Evolutionary conservation across 345 rosid genomes (phyloP).

Genomic region (Corymbia maculata): DNA sequence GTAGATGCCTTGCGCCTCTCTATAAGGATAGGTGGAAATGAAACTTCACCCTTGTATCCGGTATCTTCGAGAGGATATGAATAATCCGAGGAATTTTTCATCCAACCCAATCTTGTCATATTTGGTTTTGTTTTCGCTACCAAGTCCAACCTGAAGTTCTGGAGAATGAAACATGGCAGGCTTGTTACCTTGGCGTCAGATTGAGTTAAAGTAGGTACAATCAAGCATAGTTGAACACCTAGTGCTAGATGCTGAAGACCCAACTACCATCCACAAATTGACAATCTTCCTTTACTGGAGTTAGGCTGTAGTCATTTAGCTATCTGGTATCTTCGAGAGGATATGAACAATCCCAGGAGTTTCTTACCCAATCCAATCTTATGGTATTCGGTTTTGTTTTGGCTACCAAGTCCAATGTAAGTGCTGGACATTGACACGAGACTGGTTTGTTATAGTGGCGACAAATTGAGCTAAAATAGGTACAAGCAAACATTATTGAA

Average conservation of each 20-base stretch:
- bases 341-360: background rate
- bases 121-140: background rate
- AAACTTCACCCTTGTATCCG: background rate
- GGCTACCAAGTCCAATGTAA: background rate
- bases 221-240: background rate
- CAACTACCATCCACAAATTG: background rate
- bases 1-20: background rate
- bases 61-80: background rate
- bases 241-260: background rate
- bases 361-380: background rate
- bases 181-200: background rate
- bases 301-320: background rate
- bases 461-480: background rate
- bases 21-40: background rate
- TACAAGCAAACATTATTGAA: background rate
- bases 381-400: background rate
- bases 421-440: background rate
- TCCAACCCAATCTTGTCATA: background rate
- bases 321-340: too few relatives aligned
- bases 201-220: background rate
- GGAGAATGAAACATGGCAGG: background rate
- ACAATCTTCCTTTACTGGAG: background rate
- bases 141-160: background rate
- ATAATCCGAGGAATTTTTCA: background rate
- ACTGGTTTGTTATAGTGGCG: background rate